phyloP scores from a whole-genome alignment of 768 basidiomycete species.

The Tulasnella sp. region DNA sequence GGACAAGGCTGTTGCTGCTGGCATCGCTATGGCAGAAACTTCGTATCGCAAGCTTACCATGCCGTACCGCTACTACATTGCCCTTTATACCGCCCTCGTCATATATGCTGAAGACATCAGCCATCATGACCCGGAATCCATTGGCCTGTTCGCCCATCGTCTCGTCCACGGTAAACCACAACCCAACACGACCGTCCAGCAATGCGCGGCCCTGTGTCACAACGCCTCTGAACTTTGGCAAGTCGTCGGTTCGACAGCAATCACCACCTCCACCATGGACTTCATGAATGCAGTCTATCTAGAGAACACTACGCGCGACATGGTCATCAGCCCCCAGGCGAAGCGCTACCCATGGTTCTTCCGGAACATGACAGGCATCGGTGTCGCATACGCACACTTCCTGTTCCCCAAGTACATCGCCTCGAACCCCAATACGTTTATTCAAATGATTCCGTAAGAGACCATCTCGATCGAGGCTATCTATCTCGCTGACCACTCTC shows the following conservation, averaged over 20 bases:
- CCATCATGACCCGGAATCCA: conserved; percentile 33
- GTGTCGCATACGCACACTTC: no score
- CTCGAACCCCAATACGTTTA: no score
- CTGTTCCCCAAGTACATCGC: no score
- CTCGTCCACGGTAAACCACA: conserved; percentile 39
- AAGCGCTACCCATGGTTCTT: no score
- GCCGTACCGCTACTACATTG: conserved; percentile 40
- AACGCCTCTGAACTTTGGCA: conserved; percentile 38
- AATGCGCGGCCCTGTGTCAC: conserved; percentile 39
- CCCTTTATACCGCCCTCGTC: conserved; percentile 43
- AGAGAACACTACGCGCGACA: conserved; percentile 38
- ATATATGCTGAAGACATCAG: conserved; percentile 43
- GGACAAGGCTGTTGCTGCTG: no score
- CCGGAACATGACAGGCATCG: no score
- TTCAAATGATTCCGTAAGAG: no score
- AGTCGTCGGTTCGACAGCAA: conserved; percentile 39
- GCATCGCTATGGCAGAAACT: no score
- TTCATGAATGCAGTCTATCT: conserved; percentile 40
- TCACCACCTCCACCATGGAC: conserved; percentile 42
- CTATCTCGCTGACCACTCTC: no score
- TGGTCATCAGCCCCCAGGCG: conserved; percentile 33
- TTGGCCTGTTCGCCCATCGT: conserved; percentile 41
- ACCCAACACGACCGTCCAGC: conserved; percentile 38
- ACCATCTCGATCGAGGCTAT: no score
- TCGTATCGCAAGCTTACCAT: conserved; percentile 7